Conservation (phyloP, 371 early-diverging fungal species). For the Apophysomyces ossiformis region DNA sequence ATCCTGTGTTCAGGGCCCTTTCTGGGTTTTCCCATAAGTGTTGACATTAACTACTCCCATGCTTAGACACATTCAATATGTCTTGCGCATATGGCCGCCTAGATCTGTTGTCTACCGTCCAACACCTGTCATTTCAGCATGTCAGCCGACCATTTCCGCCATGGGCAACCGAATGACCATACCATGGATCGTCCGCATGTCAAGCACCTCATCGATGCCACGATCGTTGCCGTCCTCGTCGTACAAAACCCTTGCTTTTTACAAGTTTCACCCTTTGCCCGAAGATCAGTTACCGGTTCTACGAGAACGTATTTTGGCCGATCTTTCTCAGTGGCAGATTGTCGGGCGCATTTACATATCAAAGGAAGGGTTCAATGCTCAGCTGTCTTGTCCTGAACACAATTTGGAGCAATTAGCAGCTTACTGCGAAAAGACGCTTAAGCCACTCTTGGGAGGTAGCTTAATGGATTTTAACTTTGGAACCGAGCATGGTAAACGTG, state of each 20-base stretch:
- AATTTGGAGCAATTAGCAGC: conserved; percentile 48
- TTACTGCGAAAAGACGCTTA: conserved; percentile 30
- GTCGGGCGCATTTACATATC: conserved; percentile 81
- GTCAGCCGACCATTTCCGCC: neutral
- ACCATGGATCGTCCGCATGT: conserved; percentile 1
- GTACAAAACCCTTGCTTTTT: conserved; percentile 74
- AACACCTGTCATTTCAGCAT: neutral
- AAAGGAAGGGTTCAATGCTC: conserved; percentile 85
- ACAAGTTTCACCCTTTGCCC: conserved; percentile 64
- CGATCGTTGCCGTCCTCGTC: conserved; percentile 36
- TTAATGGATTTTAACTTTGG: conserved; percentile 71
- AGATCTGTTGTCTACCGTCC: neutral
- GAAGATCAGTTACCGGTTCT: conserved; percentile 41
- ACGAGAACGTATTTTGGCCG: conserved; percentile 53
- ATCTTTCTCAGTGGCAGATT: conserved; percentile 56
- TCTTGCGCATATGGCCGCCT: neutral
- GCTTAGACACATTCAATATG: neutral
- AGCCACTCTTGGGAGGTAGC: conserved; percentile 40
- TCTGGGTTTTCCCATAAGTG: neutral
- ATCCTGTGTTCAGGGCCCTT: neutral
- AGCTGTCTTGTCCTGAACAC: conserved; percentile 72
- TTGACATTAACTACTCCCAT: neutral
- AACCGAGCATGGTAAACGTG: conserved; percentile 60
- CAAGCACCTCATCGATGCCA: conserved; percentile 9
- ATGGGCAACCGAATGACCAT: neutral